phyloP scores from a whole-genome alignment of 2,329 filamentous ascomycete species.

The Apiospora kogelbergensis region DNA sequence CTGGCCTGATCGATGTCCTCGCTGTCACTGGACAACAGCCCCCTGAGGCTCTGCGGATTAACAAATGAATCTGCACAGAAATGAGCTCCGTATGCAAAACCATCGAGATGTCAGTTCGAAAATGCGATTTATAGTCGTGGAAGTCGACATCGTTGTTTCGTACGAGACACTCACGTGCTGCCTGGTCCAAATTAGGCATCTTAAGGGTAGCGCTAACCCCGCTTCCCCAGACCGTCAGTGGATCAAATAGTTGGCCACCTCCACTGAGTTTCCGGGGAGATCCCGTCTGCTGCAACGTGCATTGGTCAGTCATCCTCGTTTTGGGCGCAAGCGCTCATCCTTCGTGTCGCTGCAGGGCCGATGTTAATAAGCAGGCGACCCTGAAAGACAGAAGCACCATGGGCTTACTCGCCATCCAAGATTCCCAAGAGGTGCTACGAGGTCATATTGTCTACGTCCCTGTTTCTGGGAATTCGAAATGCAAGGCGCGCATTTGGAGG shows the following conservation, averaged over 20 bases:
- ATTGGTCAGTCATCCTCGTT: neutral
- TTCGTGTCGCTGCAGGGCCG: neutral
- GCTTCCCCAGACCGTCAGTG: slow-evolving; percentile 22
- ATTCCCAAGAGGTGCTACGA: neutral
- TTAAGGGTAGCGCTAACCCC: slow-evolving; percentile 17
- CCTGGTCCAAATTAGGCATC: slow-evolving; percentile 5
- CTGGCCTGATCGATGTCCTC: neutral
- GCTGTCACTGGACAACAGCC: slow-evolving; percentile 2
- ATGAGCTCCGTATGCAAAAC: neutral
- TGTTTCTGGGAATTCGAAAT: neutral
- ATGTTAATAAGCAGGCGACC: neutral
- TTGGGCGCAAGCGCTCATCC: neutral
- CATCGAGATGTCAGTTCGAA: neutral
- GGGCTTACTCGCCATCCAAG: neutral
- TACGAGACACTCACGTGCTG: neutral
- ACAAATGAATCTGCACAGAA: neutral
- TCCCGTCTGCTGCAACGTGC: neutral
- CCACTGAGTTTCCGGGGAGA: slow-evolving; percentile 6
- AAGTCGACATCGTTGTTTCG: neutral
- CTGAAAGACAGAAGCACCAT: neutral
- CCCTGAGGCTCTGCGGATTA: slow-evolving; percentile 9
- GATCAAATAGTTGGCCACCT: slow-evolving; percentile 9
- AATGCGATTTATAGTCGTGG: neutral
- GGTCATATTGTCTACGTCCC: neutral
- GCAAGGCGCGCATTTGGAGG: too few relatives aligned